Base-by-base conservation (phyloP, 2,329 filamentous ascomycete genomes). In the Xylogone sp. region DNA sequence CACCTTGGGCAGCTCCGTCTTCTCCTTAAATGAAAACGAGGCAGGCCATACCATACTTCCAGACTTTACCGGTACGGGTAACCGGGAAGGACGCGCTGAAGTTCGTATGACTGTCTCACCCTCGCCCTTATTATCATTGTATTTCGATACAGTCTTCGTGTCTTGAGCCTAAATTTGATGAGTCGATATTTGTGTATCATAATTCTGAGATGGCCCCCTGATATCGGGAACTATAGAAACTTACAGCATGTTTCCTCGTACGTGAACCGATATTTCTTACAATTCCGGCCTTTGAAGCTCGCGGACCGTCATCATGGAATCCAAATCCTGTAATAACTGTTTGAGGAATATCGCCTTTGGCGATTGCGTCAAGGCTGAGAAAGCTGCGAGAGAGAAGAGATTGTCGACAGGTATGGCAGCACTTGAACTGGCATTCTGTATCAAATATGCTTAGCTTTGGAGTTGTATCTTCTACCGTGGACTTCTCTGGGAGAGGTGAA, bases 241-340 rank as follows among this genome's bases (percentile, higher is more conserved):
- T 50, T 50, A 60, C 53, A 49, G 49, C 46, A 24, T 46, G 19
- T 21, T 61, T 59, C 43, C 50, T 54, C 21, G 57, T 50, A 43
- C 62, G 57, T 31, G 65, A 50, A 3, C 65, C 65, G 13, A 66
- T 46, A 42, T 62, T 65, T 21, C 50, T 56, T 16, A 63, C 62
- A 44, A 54, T 27, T 10, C 61, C 55, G 22, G 50, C 56, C 10
- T 50, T n/a, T 1, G 48, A 46, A 21, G 66, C 59, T 1, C 78
- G 79, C n/a, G 78, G 66, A 6, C 52, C 71, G 61, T 29, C 69
- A 5, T 69, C 58, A 46, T 78, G 71, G 53, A 83, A 83, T 13
- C 79, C 75, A 56, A 73, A 83, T 1, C 77, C 80, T 1, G 70
- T 67, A 6, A 75, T 75, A 3, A 73, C 75, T 3, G 72, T 75